Evolutionary conservation across 495 filamentous ascomycete genomes (phyloP), one percentile per base, ranked within the genome.

Genomic region (Aspergillus carlsbadensis): DNA sequence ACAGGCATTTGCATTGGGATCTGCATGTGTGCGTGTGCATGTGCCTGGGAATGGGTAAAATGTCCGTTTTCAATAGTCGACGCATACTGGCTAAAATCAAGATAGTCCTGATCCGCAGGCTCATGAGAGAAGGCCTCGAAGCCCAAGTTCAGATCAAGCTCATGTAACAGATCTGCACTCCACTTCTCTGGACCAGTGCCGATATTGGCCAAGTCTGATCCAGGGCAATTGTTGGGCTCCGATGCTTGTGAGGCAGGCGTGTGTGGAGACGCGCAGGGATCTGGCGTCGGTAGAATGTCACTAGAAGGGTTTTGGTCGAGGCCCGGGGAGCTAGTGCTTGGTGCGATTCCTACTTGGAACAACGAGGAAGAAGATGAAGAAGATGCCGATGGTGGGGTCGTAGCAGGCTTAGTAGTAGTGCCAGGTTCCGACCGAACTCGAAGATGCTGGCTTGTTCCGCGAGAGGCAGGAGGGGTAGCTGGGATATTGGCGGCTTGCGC

Each of bases 51-150:
- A 36, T 24, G 7, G 26, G 45, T 1, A 35, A 44, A 15, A 46
- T 46, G 24, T 7, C 22, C 22, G n/a, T 63, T 65, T 15, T 67
- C 70, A 42, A 74, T 45, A 10, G 64, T 66, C 33, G 68, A 43
- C 1, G 73, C 70, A 57, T 70, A 76, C 44, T 69, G 68, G 42
- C 70, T 75, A 52, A 75, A 75, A 37, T 75, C 72, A 15, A 69
- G 64, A 18, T 62, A 73, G 29, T 75, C 72, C 26, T 70, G 65
- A 42, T 75, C 71, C 42, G 70, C 33, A 6, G 51, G 54, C 15
- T 67, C 65, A 14, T 65, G 58, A 4, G 64, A 62, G 18, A 68
- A 65, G 8, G 43, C 24, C 5, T 47, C 46, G 8, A 65, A 69
- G 39, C 73, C 69, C 21, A 65, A 59, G 37, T 70, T 69, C 52